Percentiles rank a stretch among this genome's conserved stretches.
phyloP scores from a whole-genome alignment of 2,329 filamentous ascomycete species.

The Fusarium coffeatum region DNA sequence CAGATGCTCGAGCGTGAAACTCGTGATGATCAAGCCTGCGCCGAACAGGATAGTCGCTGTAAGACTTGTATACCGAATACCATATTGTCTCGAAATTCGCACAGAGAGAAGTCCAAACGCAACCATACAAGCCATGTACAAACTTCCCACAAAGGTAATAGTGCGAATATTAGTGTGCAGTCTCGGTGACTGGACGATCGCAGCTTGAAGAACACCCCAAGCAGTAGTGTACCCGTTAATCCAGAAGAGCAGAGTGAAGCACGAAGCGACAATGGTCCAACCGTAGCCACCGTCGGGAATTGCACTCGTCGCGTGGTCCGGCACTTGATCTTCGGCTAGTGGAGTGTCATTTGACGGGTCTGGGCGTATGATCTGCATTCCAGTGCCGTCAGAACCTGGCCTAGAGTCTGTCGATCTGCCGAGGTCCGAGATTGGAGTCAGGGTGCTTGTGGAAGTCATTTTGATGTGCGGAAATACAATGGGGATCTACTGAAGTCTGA shows the following conservation, averaged over 20 bases:
- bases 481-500: background rate
- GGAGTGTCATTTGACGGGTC: background rate
- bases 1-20: background rate
- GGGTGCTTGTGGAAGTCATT: background rate
- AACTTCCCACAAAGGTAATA: conserved; percentile 4
- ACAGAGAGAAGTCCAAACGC: background rate
- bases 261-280: conserved; percentile 5
- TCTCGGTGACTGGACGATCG: background rate
- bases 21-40: background rate
- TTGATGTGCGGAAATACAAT: background rate
- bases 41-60: background rate
- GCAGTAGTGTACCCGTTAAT: background rate
- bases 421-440: background rate
- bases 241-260: conserved; percentile 2
- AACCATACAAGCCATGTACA: conserved; percentile 2
- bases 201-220: conserved; percentile 12
- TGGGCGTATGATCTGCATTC: background rate
- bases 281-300: conserved; percentile 19
- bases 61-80: background rate
- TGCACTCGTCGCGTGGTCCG: conserved; percentile 1
- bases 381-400: background rate
- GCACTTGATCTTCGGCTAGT: background rate
- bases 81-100: background rate
- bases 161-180: background rate
- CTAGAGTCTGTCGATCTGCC: background rate